A percentile compares a stretch with the other conserved stretches of the same genome.
phyloP scores from a whole-genome alignment of 306 rosid species.

The Begonia loranthoides region DNA sequence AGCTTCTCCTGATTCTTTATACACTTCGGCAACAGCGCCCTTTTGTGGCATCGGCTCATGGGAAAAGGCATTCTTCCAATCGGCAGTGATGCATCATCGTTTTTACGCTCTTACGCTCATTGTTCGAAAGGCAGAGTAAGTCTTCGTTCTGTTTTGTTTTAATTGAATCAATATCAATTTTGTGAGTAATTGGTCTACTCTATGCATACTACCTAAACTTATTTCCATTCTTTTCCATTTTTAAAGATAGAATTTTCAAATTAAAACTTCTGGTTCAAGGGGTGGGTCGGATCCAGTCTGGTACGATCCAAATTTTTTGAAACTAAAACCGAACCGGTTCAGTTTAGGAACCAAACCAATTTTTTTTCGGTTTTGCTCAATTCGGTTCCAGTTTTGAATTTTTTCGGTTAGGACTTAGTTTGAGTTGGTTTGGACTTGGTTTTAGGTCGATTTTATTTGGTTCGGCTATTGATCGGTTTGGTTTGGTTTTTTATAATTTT shows the following conservation, averaged over 20 bases:
- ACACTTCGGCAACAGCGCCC: conserved; percentile 39
- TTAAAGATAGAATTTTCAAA: not conserved
- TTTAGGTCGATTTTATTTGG: too few relatives aligned
- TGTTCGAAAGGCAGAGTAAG: conserved; percentile 83
- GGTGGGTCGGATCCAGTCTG: too few relatives aligned
- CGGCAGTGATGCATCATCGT: conserved; percentile 28
- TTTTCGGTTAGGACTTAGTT: too few relatives aligned
- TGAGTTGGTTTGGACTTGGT: too few relatives aligned
- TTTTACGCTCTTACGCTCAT: conserved; percentile 77
- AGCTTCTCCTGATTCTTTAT: not conserved
- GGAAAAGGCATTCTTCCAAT: conserved; percentile 64
- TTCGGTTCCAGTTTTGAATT: too few relatives aligned
- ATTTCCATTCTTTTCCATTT: not conserved
- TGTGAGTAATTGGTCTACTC: too few relatives aligned
- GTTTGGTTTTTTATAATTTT: too few relatives aligned
- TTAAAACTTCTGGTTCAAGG: not conserved
- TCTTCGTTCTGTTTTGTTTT: not conserved
- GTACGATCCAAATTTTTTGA: not conserved
- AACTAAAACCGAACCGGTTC: not conserved
- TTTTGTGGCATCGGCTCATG: conserved; percentile 88
- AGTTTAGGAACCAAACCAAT: too few relatives aligned
- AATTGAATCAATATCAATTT: too few relatives aligned
- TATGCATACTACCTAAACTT: too few relatives aligned
- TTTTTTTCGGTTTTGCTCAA: too few relatives aligned
- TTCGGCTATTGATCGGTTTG: too few relatives aligned